Evolutionary conservation across 441 rosid species (phyloP), one percentile per base, ranked within the genome.

Genomic region (Populus hybrid): DNA sequence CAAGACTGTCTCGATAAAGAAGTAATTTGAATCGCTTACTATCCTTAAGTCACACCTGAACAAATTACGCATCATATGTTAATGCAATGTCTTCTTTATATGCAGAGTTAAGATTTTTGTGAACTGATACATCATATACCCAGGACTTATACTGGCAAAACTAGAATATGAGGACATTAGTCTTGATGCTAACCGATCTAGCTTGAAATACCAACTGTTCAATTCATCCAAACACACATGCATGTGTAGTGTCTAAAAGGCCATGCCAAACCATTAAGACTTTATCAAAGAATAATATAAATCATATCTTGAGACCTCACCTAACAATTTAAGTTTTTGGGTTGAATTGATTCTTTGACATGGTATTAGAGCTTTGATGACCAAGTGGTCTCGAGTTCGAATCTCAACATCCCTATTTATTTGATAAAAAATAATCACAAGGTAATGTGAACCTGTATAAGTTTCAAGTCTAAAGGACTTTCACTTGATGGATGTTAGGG

Each of bases 1-100:
- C 82, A 89, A 74, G 28, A 85, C 77, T 35, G 85, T 86, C 72
- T 87, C 84, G n/a, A 87, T 84, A 74, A 72, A 87, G 75, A 87
- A 84, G 28, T 70, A 14, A 35, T 84, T 86, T 5, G 90, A 84
- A 45, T 86, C 87, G 11, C 87, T 78, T 14, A 50, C 56, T 50
- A 50, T 14, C 56, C 56, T 50, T 4, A 85, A 76, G 28, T 87
- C 88, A 40, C 82, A 83, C 77, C 82, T 75, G 72, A 65, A 36
- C 56, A 26, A 26, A 50, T 50, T 50, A 14, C 18, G 56, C 56
- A 50, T 50, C 56, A 50, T 50, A 50, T 14, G 56, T 50, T 50
- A 50, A 45, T 14, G 56, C 56, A 45, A 14, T 45, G 56, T 16
- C 56, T 45, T 45, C 2, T 45, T 4, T 14, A 45, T 45, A 45